A percentile compares a stretch with the other conserved stretches of the same genome.
Evolutionary conservation across 1,284 basidiomycete genomes (phyloP).

Genomic region (Apiotrichum akiyoshidainum): DNA sequence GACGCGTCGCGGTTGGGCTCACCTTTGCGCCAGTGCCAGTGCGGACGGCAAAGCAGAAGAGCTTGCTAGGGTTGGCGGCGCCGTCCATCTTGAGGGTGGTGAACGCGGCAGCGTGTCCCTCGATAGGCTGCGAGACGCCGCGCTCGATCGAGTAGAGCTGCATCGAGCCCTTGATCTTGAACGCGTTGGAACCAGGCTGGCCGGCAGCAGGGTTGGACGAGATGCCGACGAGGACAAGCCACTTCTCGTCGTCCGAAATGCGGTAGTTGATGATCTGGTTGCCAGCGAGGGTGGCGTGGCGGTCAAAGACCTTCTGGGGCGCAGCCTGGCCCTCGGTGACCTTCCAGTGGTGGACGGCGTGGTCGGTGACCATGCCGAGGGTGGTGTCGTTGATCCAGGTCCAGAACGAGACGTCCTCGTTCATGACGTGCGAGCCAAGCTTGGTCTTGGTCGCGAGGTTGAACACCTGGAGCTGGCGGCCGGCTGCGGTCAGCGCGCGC

Average conservation of each 20-base stretch:
- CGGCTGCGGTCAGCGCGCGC: slow-evolving; percentile 54
- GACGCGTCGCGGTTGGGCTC: slow-evolving; percentile 29
- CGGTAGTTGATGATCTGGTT: slow-evolving; percentile 99
- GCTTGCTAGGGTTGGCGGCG: slow-evolving; percentile 74
- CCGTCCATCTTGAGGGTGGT: slow-evolving; percentile 88
- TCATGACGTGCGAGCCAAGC: slow-evolving; percentile 91
- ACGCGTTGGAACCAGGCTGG: slow-evolving; percentile 72
- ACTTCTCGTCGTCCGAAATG: slow-evolving; percentile 86
- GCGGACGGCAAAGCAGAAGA: slow-evolving; percentile 94
- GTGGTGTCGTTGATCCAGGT: slow-evolving; percentile 92
- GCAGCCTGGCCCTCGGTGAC: slow-evolving; percentile 52
- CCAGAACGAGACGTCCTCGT: slow-evolving; percentile 97
- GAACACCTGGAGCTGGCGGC: slow-evolving; percentile 93
- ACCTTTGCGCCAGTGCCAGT: slow-evolving; percentile 97
- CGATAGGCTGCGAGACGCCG: slow-evolving; percentile 96
- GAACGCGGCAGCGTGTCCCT: slow-evolving; percentile 97
- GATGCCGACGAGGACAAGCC: slow-evolving; percentile 95
- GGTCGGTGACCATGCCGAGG: slow-evolving; percentile 93
- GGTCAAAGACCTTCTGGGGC: slow-evolving; percentile 70
- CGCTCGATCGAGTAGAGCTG: slow-evolving; percentile 77
- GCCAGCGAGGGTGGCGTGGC: slow-evolving; percentile 88
- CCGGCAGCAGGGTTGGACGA: slow-evolving; percentile 78
- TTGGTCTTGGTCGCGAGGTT: slow-evolving; percentile 97
- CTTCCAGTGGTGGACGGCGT: slow-evolving; percentile 91
- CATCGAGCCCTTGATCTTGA: slow-evolving; percentile 97